Evolutionary conservation across 2,329 filamentous ascomycete genomes (phyloP), one percentile per base, ranked within the genome.

Genomic region (Phialocephala sp.): DNA sequence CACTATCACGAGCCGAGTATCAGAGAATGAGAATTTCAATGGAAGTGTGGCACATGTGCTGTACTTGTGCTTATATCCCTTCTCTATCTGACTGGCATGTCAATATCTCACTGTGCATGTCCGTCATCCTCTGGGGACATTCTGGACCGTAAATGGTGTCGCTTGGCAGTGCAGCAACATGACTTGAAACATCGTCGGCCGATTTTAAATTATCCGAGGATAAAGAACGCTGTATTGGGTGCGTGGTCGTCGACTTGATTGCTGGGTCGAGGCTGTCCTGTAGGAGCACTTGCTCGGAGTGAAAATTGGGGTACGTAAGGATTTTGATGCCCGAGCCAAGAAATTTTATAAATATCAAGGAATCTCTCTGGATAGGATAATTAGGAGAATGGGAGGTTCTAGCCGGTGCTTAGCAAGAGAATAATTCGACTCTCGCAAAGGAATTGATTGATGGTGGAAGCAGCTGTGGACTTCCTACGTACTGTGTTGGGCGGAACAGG

Each of bases 151-250:
- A 32, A 32, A 32, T 32, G 27, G 27, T 3, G 18, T 47, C 47
- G 8, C 20, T 24, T 20, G 47, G 27, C 22, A 52, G 47, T 6
- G 2, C 22, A 52, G 9, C 24, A 24, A 52, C 6, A 52, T 52
- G 20, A 52, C 22, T 18, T 52, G 47, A 52, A 52, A 52, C 47
- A 52, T 52, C 11, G 8, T 52, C 47, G 47, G 47, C 15, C 47
- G 47, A 52, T 52, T 27, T 52, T 52, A 52, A 52, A 52, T 52
- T 12, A 27, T 52, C 47, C 47, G 47, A 52, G 47, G 2, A 11
- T 12, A 11, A 8, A 8, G 9, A 18, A 32, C 18, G 18, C 43
- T 20, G 6, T n/a, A 20, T 47, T 9, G 18, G 9, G 43, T 8
- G 12, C 4, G 8, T 47, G 43, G 8, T 47, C 43, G n/a, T 52